These are phyloP conservation scores for Flammula alnicola DNA, from an alignment of 1,284 basidiomycete species.

Conservation along the genomic window DNA sequence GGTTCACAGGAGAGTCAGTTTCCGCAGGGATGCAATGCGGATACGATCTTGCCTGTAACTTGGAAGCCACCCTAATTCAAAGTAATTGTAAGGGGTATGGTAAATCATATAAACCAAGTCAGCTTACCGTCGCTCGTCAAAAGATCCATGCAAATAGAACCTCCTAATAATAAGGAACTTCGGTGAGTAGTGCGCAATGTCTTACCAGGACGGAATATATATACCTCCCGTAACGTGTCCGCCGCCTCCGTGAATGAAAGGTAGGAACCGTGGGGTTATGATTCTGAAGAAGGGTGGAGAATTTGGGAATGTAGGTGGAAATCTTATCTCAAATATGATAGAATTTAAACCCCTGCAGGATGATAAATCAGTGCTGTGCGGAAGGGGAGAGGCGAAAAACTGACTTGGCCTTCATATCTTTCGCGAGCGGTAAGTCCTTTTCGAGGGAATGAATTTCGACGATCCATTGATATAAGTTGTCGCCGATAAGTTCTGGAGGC, in stretches of 20 bases:
- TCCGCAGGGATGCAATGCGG: not conserved
- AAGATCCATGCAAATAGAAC: conserved; percentile 72
- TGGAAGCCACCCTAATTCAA: conserved; percentile 58
- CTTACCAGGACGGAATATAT: conserved; percentile 17
- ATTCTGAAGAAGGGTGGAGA: conserved; percentile 69
- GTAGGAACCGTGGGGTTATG: conserved; percentile 62
- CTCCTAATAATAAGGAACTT: conserved; percentile 40
- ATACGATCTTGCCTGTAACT: conserved; percentile 54
- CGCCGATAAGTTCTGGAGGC: conserved; percentile 57
- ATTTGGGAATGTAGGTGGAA: conserved; percentile 60
- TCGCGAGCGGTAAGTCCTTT: conserved; percentile 52
- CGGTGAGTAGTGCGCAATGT: too few relatives aligned
- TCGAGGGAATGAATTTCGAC: conserved; percentile 72
- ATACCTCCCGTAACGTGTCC: conserved; percentile 65
- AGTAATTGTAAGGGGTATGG: not conserved
- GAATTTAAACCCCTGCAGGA: conserved; percentile 53
- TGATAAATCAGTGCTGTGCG: not conserved
- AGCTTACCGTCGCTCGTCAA: conserved; percentile 60
- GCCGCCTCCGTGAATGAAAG: conserved; percentile 65
- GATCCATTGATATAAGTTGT: conserved; percentile 72
- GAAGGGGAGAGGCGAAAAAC: conserved; percentile 24
- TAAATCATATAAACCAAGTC: not conserved
- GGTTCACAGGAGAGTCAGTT: conserved; percentile 7
- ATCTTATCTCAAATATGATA: conserved; percentile 65
- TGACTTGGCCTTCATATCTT: conserved; percentile 56